Evolutionary conservation across 208 protist species (phyloP), one percentile per base, ranked within the genome.

Genomic region (Crithidia fasciculata): DNA sequence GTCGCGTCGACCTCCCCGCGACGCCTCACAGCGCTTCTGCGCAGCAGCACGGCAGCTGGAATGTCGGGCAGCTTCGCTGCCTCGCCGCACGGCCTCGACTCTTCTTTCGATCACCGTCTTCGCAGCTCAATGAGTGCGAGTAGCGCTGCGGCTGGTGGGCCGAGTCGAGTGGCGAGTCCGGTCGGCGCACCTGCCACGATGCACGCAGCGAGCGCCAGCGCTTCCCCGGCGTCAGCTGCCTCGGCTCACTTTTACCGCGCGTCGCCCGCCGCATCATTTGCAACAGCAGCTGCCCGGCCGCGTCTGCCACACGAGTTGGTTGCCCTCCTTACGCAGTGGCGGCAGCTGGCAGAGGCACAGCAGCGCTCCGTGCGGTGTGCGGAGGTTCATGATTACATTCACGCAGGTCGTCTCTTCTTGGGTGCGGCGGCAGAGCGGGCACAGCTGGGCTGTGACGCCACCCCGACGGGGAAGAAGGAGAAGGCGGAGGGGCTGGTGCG

Each of bases 361-460:
- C 74, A 69, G 19, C 74, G 74, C 3, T 47, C 60, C 0, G 13
- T 79, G 16, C 74, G 57, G 2, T 53, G 64, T 50, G 61, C 19
- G 8, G 74, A 79, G 54, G 74, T 74, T 50, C 47, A 50, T 8
- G 67, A 68, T 39, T 79, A 74, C 67, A 2, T 73, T 0, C 12
- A 19, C 4, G 74, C 74, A 5, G 52, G 52, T 10, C 67, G 59
- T 0, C 52, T 79, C 15, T 79, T 79, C 28, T 50, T 79, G 5
- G 67, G 44, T 8, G 74, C 74, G 0, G 74, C 74, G 4, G 61
- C 44, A 12, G 67, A 79, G 37, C 41, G 65, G 8, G 36, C 28
- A 36, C 66, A 69, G 18, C 43, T 79, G 18, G 67, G 74, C 9
- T 49, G 45, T 49, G 7, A 13, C 45, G 45, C 9, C 7, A 49